phyloP scores from a whole-genome alignment of 306 rosid genomes.

The Leucaena leucocephala region DNA sequence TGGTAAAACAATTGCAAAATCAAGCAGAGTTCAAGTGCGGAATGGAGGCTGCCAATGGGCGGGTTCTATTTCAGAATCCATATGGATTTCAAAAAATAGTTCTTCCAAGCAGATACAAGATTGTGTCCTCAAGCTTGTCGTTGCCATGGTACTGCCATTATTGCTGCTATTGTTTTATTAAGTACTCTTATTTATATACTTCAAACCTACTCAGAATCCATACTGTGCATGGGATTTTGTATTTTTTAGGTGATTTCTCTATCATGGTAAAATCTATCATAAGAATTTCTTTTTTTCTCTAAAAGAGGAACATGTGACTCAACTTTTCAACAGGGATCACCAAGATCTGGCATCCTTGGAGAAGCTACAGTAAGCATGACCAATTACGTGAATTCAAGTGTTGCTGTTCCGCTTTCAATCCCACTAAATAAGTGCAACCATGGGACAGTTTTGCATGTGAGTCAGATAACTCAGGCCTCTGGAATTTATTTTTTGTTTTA shows the following conservation, averaged over 20 bases:
- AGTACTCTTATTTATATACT: constrained; percentile 4
- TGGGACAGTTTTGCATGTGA: constrained; percentile 60
- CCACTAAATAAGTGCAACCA: constrained; percentile 56
- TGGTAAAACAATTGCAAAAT: constrained; percentile 55
- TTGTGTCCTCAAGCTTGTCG: constrained; percentile 53
- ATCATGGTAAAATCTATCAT: constrained; percentile 28
- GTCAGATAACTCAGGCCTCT: constrained; percentile 37
- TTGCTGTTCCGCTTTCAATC: constrained; percentile 55
- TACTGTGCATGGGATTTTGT: neutral
- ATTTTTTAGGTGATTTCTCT: constrained; percentile 15
- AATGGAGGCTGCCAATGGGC: constrained; percentile 68
- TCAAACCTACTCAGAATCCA: neutral
- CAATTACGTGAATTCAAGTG: constrained; percentile 45
- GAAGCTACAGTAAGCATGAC: constrained; percentile 56
- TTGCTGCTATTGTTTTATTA: constrained; percentile 29
- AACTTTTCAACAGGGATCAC: constrained; percentile 51
- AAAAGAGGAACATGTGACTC: constrained; percentile 4
- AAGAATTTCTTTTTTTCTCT: constrained; percentile 32
- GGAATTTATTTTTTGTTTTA: constrained; percentile 10
- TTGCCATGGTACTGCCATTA: constrained; percentile 50
- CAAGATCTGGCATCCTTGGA: constrained; percentile 62
- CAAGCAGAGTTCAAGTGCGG: constrained; percentile 50
- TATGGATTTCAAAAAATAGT: constrained; percentile 48
- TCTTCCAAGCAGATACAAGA: constrained; percentile 46
- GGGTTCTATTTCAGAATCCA: constrained; percentile 50